Evolutionary conservation across 169 alveolate species (phyloP).

Genomic region (Plasmodium fragile): DNA sequence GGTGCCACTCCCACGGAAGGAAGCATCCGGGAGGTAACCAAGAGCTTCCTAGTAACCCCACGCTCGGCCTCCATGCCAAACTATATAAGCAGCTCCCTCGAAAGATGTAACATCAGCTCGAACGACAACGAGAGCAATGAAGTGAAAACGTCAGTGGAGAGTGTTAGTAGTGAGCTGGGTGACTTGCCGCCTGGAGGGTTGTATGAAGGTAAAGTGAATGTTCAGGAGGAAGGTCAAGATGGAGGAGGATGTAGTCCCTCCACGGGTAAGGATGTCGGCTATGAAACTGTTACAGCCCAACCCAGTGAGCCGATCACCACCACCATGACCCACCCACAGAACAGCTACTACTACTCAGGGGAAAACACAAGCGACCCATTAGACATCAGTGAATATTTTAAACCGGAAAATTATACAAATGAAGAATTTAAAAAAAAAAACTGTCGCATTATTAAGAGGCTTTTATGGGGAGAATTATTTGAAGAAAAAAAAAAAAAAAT

Average conservation of each 20-base stretch:
- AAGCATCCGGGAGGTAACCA: not conserved
- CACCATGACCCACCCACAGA: not conserved
- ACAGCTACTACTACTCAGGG: not conserved
- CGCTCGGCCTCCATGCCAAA: conserved; percentile 60
- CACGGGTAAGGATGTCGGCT: not conserved
- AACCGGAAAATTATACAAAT: conserved; percentile 46
- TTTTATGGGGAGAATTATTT: conserved; percentile 86
- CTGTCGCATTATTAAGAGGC: conserved; percentile 73
- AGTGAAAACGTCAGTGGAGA: conserved; percentile 48
- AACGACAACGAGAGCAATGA: conserved; percentile 27
- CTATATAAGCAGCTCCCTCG: not conserved
- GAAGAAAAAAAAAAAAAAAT: conserved; percentile 86
- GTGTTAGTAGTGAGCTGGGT: conserved; percentile 21
- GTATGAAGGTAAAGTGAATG: not conserved
- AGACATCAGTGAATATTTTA: conserved; percentile 43
- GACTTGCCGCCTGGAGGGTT: not conserved
- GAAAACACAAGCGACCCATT: not conserved
- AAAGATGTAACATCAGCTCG: conserved; percentile 3
- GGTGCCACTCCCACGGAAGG: not conserved
- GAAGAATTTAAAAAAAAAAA: conserved; percentile 76
- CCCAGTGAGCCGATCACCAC: not conserved
- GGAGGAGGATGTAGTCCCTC: not conserved
- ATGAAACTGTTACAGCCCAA: not conserved
- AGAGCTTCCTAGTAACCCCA: not conserved
- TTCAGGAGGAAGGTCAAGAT: not conserved